These are phyloP conservation scores for Dipodascus geniculatus DNA, from an alignment of 805 yeast genomes.

Conservation along the genomic window DNA sequence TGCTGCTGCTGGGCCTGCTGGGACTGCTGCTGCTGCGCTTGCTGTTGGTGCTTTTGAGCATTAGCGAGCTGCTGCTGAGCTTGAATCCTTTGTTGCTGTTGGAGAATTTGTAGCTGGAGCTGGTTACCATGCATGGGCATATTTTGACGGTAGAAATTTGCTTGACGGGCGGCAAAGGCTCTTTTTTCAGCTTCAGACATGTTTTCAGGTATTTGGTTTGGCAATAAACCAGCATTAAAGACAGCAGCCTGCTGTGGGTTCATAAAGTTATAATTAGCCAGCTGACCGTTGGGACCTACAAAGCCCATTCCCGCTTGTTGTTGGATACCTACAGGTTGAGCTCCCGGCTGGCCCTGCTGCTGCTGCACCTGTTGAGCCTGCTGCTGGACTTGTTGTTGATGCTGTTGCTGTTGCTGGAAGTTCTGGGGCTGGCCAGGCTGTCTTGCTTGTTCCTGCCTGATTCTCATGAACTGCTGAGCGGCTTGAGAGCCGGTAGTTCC, in stretches of 20 bases:
- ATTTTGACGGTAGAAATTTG: slow-evolving; percentile 18
- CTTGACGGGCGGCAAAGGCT: slow-evolving; percentile 21
- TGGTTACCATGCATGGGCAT: slow-evolving; percentile 7
- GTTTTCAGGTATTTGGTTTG: slow-evolving; percentile 10
- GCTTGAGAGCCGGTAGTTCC: slow-evolving; percentile 43
- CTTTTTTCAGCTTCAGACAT: slow-evolving; percentile 20
- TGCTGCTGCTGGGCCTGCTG: slow-evolving; percentile 21
- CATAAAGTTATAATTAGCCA: slow-evolving; percentile 1
- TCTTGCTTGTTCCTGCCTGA: slow-evolving; percentile 32
- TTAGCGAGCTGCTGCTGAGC: background rate
- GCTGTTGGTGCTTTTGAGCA: slow-evolving; percentile 11
- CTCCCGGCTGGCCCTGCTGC: slow-evolving; percentile 5
- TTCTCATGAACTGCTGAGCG: slow-evolving; percentile 42
- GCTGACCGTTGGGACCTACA: slow-evolving; percentile 8
- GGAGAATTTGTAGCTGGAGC: slow-evolving; percentile 13
- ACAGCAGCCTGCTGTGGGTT: slow-evolving; percentile 2
- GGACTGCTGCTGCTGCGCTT: slow-evolving; percentile 14
- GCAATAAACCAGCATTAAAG: slow-evolving; percentile 2
- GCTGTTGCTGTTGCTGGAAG: slow-evolving; percentile 13
- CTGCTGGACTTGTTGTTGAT: slow-evolving; percentile 20
- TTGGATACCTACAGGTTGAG: slow-evolving; percentile 4
- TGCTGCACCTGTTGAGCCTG: slow-evolving; percentile 16
- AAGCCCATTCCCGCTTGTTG: slow-evolving; percentile 5
- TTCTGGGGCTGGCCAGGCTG: slow-evolving; percentile 25
- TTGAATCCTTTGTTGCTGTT: slow-evolving; percentile 1